Evolutionary conservation across 805 yeast species (phyloP).

Genomic region (Candida insectalens): DNA sequence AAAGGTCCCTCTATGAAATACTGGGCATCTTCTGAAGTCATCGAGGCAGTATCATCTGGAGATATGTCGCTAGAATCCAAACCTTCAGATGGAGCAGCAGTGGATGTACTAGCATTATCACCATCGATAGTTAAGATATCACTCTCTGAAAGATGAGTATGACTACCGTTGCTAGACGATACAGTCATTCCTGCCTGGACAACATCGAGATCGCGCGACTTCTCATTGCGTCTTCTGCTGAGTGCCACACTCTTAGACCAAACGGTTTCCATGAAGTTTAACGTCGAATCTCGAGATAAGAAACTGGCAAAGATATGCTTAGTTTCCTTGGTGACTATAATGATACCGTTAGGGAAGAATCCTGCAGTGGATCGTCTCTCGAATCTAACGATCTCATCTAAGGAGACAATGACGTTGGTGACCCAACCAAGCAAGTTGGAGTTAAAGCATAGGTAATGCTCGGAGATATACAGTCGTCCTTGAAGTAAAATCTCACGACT

Average conservation of each 20-base stretch:
- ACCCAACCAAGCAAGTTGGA: constrained; percentile 88
- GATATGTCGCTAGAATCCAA: too few species aligned
- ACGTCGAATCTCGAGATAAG: constrained; percentile 69
- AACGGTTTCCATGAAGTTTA: constrained; percentile 55
- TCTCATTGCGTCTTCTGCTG: constrained; percentile 18
- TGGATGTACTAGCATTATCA: constrained; percentile 4
- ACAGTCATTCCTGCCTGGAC: constrained; percentile 10
- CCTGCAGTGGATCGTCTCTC: constrained; percentile 86
- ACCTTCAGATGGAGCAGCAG: constrained; percentile 1
- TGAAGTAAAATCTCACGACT: constrained; percentile 80
- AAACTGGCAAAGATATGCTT: constrained; percentile 83
- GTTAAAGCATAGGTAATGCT: constrained; percentile 72
- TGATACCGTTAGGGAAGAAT: constrained; percentile 82
- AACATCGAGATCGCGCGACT: constrained; percentile 16
- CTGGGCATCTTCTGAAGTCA: background rate
- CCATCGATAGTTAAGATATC: constrained; percentile 24
- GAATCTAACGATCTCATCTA: constrained; percentile 58
- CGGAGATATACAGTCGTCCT: constrained; percentile 78
- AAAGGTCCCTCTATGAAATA: constrained; percentile 47
- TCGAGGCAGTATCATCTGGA: constrained; percentile 4
- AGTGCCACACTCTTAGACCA: constrained; percentile 47
- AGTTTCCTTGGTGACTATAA: constrained; percentile 51
- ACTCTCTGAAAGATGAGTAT: constrained; percentile 15
- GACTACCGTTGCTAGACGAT: constrained; percentile 5
- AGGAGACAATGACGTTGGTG: constrained; percentile 64